These are phyloP conservation scores for Xylaria digitata DNA, from an alignment of 2,329 filamentous ascomycete species.

Conservation along the genomic window DNA sequence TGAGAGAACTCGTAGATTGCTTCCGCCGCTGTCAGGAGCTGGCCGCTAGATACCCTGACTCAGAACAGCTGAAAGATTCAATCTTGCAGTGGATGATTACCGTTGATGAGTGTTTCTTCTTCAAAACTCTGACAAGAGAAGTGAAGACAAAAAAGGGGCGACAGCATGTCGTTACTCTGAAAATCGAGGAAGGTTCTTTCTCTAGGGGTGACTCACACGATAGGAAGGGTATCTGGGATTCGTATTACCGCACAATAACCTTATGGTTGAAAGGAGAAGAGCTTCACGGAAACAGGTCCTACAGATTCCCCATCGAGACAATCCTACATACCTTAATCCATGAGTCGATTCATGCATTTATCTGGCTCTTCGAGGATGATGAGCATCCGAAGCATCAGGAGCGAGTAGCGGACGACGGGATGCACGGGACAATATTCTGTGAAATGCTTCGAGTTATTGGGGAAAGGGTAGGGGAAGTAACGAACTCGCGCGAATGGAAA, in stretches of 20 bases:
- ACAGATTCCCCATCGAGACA: background rate
- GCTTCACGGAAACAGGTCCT: background rate
- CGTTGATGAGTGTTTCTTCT: slow-evolving; percentile 18
- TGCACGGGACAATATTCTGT: slow-evolving; percentile 5
- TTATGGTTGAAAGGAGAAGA: background rate
- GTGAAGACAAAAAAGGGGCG: slow-evolving; percentile 10
- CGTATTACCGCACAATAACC: background rate
- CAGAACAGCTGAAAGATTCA: background rate
- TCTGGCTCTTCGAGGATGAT: background rate
- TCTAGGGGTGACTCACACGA: background rate
- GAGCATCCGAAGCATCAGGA: slow-evolving; percentile 1
- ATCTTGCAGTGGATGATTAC: background rate
- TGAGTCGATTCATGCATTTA: slow-evolving; percentile 9
- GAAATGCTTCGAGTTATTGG: slow-evolving; percentile 13
- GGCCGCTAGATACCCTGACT: background rate
- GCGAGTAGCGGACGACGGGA: background rate
- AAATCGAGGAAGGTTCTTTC: background rate
- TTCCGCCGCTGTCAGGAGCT: slow-evolving; percentile 3
- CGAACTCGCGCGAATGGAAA: background rate
- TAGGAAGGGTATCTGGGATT: background rate
- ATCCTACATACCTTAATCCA: background rate
- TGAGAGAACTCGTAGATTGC: background rate
- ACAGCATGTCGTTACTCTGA: background rate
- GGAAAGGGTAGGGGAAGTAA: slow-evolving; percentile 1
- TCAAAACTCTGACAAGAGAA: slow-evolving; percentile 15